phyloP scores from a whole-genome alignment of 768 basidiomycete species.

The Pisolithus tinctorius region DNA sequence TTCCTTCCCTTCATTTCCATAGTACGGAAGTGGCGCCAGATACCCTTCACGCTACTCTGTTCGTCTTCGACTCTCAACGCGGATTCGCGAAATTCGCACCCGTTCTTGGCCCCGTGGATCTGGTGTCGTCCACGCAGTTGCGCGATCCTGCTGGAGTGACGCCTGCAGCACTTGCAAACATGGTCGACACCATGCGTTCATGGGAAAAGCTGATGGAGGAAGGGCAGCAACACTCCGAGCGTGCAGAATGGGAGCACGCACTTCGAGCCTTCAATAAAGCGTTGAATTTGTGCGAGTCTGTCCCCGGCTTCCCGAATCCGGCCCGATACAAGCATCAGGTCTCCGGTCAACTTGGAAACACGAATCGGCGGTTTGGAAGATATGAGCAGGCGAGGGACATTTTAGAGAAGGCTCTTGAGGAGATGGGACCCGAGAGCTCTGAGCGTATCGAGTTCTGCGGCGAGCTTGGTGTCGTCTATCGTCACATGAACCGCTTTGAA shows the following conservation, averaged over 20 bases:
- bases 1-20: neutral
- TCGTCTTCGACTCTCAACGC: neutral
- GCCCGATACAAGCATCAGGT: neutral
- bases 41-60: neutral
- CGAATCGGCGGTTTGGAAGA: neutral
- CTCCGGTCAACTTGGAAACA: neutral
- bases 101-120: neutral
- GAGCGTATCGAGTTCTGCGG: neutral
- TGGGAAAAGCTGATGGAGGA: neutral
- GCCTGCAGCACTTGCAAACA: neutral
- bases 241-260: neutral
- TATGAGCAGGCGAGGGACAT: neutral
- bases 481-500: neutral
- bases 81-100: neutral
- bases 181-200: neutral
- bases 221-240: neutral
- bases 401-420: neutral
- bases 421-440: neutral
- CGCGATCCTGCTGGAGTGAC: neutral
- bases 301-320: neutral
- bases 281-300: neutral
- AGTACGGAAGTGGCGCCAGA: neutral
- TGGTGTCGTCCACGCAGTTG: neutral
- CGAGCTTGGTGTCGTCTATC: neutral
- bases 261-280: neutral